These are phyloP conservation scores for Ceratocystis destructans DNA, from an alignment of 2,329 filamentous ascomycete species.

Conservation along the genomic window DNA sequence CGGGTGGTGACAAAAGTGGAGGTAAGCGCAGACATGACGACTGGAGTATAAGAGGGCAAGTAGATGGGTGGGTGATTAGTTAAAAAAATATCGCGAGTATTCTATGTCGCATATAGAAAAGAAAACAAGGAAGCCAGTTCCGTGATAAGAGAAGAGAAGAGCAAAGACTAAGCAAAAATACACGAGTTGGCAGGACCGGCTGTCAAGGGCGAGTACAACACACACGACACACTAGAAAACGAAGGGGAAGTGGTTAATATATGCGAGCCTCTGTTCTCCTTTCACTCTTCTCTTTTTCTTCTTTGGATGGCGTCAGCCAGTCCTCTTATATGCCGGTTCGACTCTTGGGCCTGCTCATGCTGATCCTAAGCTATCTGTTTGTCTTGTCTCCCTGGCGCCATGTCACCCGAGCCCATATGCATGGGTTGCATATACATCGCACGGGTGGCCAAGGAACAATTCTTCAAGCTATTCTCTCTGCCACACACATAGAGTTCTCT, in stretches of 20 bases:
- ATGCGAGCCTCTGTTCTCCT: no score
- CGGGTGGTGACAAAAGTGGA: conserved; percentile 65
- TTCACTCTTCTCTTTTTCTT: background rate
- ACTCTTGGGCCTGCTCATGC: background rate
- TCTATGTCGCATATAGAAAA: background rate
- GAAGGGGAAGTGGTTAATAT: no score
- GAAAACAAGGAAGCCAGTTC: conserved; percentile 20
- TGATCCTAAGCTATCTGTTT: background rate
- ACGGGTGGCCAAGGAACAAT: background rate
- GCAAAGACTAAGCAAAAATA: background rate
- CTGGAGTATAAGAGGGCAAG: background rate
- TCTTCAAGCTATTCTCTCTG: background rate
- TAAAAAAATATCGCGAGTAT: no score
- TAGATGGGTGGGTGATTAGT: background rate
- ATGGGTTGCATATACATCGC: background rate
- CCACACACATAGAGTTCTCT: background rate
- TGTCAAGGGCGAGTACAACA: background rate
- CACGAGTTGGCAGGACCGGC: background rate
- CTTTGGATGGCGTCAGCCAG: background rate
- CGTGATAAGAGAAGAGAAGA: background rate
- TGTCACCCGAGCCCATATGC: conserved; percentile 4
- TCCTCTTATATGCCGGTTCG: background rate
- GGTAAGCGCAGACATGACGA: conserved; percentile 52
- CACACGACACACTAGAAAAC: background rate
- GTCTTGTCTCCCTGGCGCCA: background rate